Evolutionary conservation across 495 filamentous ascomycete species (phyloP), one percentile per base, ranked within the genome.

Genomic region (Penicillium mononematosum): DNA sequence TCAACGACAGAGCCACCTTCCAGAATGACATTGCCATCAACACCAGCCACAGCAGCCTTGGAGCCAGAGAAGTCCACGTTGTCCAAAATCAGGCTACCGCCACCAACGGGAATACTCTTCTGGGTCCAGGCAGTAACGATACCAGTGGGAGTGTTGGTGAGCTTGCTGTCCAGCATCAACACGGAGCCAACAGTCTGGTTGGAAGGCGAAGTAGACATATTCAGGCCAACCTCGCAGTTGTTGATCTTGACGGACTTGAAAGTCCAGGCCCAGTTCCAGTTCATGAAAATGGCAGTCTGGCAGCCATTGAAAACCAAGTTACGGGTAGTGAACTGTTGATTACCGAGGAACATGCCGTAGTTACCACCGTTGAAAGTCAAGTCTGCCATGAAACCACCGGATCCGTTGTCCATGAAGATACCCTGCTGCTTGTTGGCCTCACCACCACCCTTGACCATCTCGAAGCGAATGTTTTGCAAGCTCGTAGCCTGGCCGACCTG

Each of bases 371-470:
- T 91, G 81, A 96, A 96, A 45, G 81, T 84, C 27, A 97, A 76
- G 69, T 96, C 92, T 41, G 79, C 80, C 87, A 96, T 91, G 75
- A 91, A 92, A 53, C 92, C 92, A 50, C 90, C 92, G 27, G 82
- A 85, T 45, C 94, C 95, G 64, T 97, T 98, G 70, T 98, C 94
- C 88, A 97, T 96, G 79, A 94, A 96, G 68, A 98, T 87, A 66
- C 93, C 93, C 74, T 90, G 82, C 70, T 96, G 92, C 63, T 79
- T 76, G 73, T 93, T 94, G 52, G 75, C 79, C 14, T 75, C 72
- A 43, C 83, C 83, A 16, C 85, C 85, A 58, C 87, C 88, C 53
- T 81, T 82, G 66, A 84, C 77, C 92, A 98, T 95, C 70, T 91
- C 84, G 75, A 98, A 95, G 53, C 85, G 82, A 52, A 96, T 85